These are phyloP conservation scores for Naganishia vishniacii DNA, from an alignment of 768 basidiomycete species.

Conservation along the genomic window DNA sequence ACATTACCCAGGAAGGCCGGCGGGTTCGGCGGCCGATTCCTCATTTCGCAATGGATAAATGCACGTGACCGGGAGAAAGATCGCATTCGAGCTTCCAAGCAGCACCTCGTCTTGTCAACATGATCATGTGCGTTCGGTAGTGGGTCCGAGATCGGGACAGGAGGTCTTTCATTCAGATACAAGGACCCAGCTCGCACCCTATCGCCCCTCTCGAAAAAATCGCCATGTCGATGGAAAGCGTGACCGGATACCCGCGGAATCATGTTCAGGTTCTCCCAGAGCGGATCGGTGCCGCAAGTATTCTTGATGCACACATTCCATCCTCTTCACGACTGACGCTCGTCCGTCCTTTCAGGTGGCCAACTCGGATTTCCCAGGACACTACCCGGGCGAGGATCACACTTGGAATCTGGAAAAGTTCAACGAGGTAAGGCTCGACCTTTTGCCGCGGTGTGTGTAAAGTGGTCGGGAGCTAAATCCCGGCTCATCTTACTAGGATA, in stretches of 20 bases:
- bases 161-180: too few relatives aligned
- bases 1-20: too few relatives aligned
- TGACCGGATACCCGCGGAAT: slow-evolving; percentile 4
- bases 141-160: too few relatives aligned
- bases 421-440: slow-evolving; percentile 58
- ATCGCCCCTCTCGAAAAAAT: too few relatives aligned
- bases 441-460: neutral
- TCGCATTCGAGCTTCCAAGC: slow-evolving; percentile 8
- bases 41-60: neutral
- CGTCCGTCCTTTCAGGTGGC: slow-evolving; percentile 57
- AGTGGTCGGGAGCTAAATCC: too few relatives aligned
- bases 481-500: slow-evolving; percentile 53
- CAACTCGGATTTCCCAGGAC: slow-evolving; percentile 84
- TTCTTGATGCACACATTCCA: neutral
- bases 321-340: neutral
- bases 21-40: slow-evolving; percentile 12
- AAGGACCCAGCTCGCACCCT: too few relatives aligned
- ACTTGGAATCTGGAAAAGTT: slow-evolving; percentile 75
- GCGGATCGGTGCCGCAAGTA: slow-evolving; percentile 35
- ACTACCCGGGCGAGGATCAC: slow-evolving; percentile 76
- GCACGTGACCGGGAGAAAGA: slow-evolving; percentile 16
- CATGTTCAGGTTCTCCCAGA: slow-evolving; percentile 44
- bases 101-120: neutral
- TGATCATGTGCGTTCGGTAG: too few relatives aligned
- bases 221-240: slow-evolving; percentile 1